Evolutionary conservation across 257 asterid species (phyloP).

Genomic region (Nicotiana tabacum): DNA sequence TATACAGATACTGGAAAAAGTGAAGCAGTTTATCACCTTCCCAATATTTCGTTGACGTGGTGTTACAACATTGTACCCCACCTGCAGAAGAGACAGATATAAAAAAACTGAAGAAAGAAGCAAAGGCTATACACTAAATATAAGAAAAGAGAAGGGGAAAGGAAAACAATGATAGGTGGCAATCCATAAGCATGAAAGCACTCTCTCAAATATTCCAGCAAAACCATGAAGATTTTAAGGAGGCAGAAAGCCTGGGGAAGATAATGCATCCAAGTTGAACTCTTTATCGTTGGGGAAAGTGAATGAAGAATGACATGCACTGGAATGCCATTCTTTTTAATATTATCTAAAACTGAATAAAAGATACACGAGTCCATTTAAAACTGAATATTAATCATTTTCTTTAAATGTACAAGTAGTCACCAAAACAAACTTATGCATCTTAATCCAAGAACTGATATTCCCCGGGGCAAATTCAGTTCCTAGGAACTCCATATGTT

Average conservation of each 20-base stretch:
- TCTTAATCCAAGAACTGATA: not conserved
- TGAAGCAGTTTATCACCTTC: conserved; percentile 32
- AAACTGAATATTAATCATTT: not conserved
- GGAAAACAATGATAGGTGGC: not conserved
- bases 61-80: conserved; percentile 60
- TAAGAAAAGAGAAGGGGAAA: not conserved
- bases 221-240: not conserved
- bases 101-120: not conserved
- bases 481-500: not conserved
- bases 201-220: not conserved
- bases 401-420: not conserved
- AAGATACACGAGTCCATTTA: not conserved
- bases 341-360: no score
- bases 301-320: not conserved
- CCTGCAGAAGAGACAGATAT: conserved; percentile 33
- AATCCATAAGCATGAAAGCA: not conserved
- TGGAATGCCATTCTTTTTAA: not conserved
- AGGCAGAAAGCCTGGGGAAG: not conserved
- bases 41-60: conserved; percentile 44
- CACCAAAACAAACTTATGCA: not conserved
- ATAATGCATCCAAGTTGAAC: not conserved
- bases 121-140: not conserved
- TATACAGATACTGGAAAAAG: not conserved
- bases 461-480: not conserved
- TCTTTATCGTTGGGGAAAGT: not conserved